Conservation (phyloP, 257 asterid genomes). For the Fraxinus cuspidata region DNA sequence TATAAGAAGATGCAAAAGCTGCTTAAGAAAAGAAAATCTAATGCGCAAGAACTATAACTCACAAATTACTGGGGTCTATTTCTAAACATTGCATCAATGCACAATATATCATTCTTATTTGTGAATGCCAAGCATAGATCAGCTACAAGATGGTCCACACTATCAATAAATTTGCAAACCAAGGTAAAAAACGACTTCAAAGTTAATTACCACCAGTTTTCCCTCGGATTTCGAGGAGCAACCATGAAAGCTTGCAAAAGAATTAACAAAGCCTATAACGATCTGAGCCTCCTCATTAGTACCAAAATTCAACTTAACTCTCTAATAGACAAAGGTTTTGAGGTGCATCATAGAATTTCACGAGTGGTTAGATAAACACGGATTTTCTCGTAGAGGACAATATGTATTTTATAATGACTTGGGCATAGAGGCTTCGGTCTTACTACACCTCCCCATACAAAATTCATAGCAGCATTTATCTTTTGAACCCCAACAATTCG, state of each 20-base stretch:
- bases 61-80: not conserved
- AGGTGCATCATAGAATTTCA: too few relatives aligned
- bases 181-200: conserved; percentile 1
- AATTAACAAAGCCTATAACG: not conserved
- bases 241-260: not conserved
- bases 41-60: not conserved
- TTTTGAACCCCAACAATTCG: conserved; percentile 3
- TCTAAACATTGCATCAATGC: not conserved
- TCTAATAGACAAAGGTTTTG: too few relatives aligned
- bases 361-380: too few relatives aligned
- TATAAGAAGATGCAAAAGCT: not conserved
- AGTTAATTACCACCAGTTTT: not conserved
- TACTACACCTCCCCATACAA: not conserved
- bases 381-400: too few relatives aligned
- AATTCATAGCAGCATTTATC: conserved; percentile 5
- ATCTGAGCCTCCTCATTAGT: too few relatives aligned
- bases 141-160: not conserved
- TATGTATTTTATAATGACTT: too few relatives aligned
- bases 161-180: not conserved
- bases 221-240: not conserved
- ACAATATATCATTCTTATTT: not conserved
- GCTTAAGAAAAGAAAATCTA: not conserved
- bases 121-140: conserved; percentile 5
- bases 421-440: too few relatives aligned
- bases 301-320: too few relatives aligned